Conservation (phyloP, 805 yeast genomes). For the Yarrowia porcina region DNA sequence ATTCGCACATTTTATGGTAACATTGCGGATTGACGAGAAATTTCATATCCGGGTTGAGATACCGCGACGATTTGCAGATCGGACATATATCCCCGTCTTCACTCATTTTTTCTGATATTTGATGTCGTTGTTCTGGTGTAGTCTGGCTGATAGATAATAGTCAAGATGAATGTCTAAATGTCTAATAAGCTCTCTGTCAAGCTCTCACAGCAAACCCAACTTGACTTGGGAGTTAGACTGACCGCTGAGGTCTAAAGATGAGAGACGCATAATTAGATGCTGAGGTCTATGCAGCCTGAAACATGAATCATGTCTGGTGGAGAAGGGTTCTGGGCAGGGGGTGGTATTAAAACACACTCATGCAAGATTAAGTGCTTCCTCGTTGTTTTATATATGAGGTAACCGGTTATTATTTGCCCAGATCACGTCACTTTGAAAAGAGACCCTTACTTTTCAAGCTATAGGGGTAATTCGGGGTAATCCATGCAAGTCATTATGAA, state of each 20-base stretch:
- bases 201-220: neutral
- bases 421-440: too few species aligned
- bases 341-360: too few species aligned
- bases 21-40: constrained; percentile 96
- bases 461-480: too few species aligned
- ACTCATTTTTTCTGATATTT: neutral
- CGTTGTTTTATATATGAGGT: too few species aligned
- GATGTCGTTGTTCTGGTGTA: neutral
- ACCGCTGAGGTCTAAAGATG: neutral
- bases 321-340: too few species aligned
- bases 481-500: too few species aligned
- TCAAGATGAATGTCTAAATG: neutral
- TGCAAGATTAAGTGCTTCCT: too few species aligned
- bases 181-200: neutral
- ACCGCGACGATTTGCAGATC: constrained; percentile 91
- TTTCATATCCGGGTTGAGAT: constrained; percentile 87
- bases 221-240: neutral
- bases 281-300: neutral
- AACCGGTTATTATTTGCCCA: too few species aligned
- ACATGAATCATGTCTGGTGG: too few species aligned
- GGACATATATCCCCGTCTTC: constrained; percentile 77
- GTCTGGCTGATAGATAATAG: neutral
- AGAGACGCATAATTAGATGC: neutral
- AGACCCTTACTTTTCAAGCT: too few species aligned
- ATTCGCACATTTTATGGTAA: constrained; percentile 92